Conservation (phyloP, 805 yeast species). For the Lachancea mirantina region DNA sequence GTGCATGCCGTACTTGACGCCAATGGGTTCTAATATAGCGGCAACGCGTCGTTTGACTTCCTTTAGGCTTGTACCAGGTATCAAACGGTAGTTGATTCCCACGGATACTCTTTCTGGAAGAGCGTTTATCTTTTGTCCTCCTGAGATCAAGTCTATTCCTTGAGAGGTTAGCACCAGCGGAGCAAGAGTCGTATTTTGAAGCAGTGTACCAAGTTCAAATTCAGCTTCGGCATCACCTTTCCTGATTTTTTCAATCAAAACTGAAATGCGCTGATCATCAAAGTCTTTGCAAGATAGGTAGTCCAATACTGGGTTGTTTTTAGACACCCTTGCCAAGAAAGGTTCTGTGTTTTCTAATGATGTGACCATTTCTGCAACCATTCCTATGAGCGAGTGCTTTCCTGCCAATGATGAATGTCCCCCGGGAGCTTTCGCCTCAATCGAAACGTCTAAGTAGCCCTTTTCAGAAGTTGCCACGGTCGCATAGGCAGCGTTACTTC, state of each 20-base stretch:
- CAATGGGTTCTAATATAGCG: slow-evolving; percentile 19
- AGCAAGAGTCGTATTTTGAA: slow-evolving; percentile 19
- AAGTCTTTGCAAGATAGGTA: slow-evolving; percentile 55
- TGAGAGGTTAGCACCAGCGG: slow-evolving; percentile 45
- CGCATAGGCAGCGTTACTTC: slow-evolving; percentile 39
- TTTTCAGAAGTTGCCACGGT: slow-evolving; percentile 55
- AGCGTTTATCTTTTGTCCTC: slow-evolving; percentile 64
- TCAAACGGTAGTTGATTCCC: slow-evolving; percentile 52
- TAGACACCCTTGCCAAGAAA: slow-evolving; percentile 35
- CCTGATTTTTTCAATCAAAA: slow-evolving; percentile 34
- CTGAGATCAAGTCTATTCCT: slow-evolving; percentile 51
- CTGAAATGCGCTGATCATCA: slow-evolving; percentile 27
- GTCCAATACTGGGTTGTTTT: slow-evolving; percentile 47
- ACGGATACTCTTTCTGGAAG: slow-evolving; percentile 50
- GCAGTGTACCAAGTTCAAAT: too few relatives aligned
- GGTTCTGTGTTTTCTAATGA: slow-evolving; percentile 50
- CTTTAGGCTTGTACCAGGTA: slow-evolving; percentile 40
- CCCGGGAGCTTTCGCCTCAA: slow-evolving; percentile 55
- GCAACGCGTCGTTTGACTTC: slow-evolving; percentile 34
- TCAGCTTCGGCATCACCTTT: slow-evolving; percentile 3
- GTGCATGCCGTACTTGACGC: slow-evolving; percentile 9
- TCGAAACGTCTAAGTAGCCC: slow-evolving; percentile 47
- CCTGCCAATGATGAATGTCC: slow-evolving; percentile 83
- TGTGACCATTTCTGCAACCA: slow-evolving; percentile 51
- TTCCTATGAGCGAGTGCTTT: slow-evolving; percentile 73